These are phyloP conservation scores for Kwoniella botswanensis DNA, from an alignment of 768 basidiomycete species.

Conservation along the genomic window DNA sequence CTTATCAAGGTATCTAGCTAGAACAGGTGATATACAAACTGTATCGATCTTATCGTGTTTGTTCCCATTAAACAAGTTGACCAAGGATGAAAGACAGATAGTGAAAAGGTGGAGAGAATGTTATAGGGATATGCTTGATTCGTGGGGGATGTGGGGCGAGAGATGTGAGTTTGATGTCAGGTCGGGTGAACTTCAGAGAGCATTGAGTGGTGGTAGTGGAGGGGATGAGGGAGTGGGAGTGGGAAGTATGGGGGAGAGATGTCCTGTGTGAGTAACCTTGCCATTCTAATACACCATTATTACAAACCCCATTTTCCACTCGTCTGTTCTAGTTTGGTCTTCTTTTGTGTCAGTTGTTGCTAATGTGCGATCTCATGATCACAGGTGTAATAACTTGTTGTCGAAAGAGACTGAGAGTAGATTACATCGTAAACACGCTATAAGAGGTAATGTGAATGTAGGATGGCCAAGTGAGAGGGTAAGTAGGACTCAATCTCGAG, in stretches of 20 bases:
- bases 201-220: slow-evolving; percentile 32
- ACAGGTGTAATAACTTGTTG: slow-evolving; percentile 39
- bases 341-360: background rate
- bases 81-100: slow-evolving; percentile 18
- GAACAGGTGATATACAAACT: slow-evolving; percentile 53
- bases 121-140: slow-evolving; percentile 53
- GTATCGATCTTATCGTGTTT: slow-evolving; percentile 45
- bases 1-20: slow-evolving; percentile 43
- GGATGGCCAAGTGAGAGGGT: slow-evolving; percentile 49
- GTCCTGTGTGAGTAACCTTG: slow-evolving; percentile 46
- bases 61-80: slow-evolving; percentile 28
- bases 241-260: slow-evolving; percentile 24
- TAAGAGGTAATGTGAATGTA: slow-evolving; percentile 29
- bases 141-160: slow-evolving; percentile 48
- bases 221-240: slow-evolving; percentile 8
- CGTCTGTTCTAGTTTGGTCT: background rate
- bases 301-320: too few relatives aligned
- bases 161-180: slow-evolving; percentile 49
- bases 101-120: slow-evolving; percentile 51
- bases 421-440: slow-evolving; percentile 40
- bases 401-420: slow-evolving; percentile 30
- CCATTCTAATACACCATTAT: background rate
- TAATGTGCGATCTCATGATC: background rate
- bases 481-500: background rate
- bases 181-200: slow-evolving; percentile 26